Base-by-base conservation (phyloP, 306 rosid genomes). In the Fragaria vesca region DNA sequence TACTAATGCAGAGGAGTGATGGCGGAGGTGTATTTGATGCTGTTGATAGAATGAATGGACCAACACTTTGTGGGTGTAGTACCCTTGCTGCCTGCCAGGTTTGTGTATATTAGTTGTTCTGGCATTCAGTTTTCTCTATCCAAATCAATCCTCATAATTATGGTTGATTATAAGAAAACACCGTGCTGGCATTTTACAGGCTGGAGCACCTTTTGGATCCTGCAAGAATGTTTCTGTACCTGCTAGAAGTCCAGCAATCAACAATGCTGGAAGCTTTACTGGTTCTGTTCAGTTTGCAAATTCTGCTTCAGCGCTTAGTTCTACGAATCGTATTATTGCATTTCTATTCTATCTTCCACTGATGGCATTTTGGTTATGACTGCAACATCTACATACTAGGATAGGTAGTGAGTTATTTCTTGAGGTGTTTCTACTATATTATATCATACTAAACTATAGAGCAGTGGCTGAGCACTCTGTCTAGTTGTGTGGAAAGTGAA, bases 21-120 rank as follows among this genome's bases (percentile, higher is more conserved):
- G 98, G 97, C 30, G 97, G 96, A 55, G 98, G 98, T 50, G 92
- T 91, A 69, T 92, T 92, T 81, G 98, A 95, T 63, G 83, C 82
- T 16, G 74, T 87, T 69, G 98, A 95, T 88, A 89, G 79, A 82
- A 87, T 95, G 46, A 95, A 92, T 55, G 98, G 98, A 79, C 90
- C 38, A 38, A 57, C 87, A 60, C 54, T 95, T 81, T 95, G 98
- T 17, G 98, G 98, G 45, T 95, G 98, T 74, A 83, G 73, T 80
- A 88, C 97, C 45, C 62, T 95, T 71, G 77, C 82, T 43, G 91
- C 96, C 63, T 95, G 98, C 87, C 93, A 95, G 97, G 98, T 95
- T 82, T 81, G 86, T 83, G 26, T 78, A 61, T 69, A 8, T 62
- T 71, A 80, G 83, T 85, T 82, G 20, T 60, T 43, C 75, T 80